A percentile compares a stretch with the other conserved stretches of the same genome.
Conservation (phyloP, 1,284 basidiomycete genomes). For the Volvariella volvacea region DNA sequence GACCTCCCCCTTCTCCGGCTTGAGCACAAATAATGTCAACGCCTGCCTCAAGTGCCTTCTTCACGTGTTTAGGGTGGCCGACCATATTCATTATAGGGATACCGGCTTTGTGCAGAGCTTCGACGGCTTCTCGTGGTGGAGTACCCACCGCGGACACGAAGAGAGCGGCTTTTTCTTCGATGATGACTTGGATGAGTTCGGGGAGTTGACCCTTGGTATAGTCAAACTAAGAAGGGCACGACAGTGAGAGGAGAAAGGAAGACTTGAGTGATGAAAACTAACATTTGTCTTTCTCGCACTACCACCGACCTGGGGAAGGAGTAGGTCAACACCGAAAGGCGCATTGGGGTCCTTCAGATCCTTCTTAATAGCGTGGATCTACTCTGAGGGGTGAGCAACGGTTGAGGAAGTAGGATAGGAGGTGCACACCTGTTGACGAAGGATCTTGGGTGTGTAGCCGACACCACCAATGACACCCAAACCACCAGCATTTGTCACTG, state of each 20-base stretch:
- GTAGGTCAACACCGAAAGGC: slow-evolving; percentile 84
- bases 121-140: slow-evolving; percentile 72
- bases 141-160: slow-evolving; percentile 88
- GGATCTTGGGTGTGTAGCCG: slow-evolving; percentile 72
- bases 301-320: slow-evolving; percentile 78
- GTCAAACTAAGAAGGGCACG: slow-evolving; percentile 47
- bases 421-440: slow-evolving; percentile 57
- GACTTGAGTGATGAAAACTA: slow-evolving; percentile 17
- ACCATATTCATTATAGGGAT: slow-evolving; percentile 92
- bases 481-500: slow-evolving; percentile 83
- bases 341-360: slow-evolving; percentile 62
- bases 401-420: neutral
- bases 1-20: slow-evolving; percentile 82
- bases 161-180: slow-evolving; percentile 75
- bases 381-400: slow-evolving; percentile 6
- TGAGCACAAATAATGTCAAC: slow-evolving; percentile 89
- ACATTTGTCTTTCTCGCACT: slow-evolving; percentile 83
- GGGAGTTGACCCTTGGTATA: slow-evolving; percentile 76
- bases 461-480: slow-evolving; percentile 85
- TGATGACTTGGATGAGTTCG: slow-evolving; percentile 82
- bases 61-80: slow-evolving; percentile 81
- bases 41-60: slow-evolving; percentile 73
- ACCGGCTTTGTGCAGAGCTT: slow-evolving; percentile 72
- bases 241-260: neutral
- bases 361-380: slow-evolving; percentile 73